Conservation (phyloP, 495 filamentous ascomycete genomes). For the Trichocladium antarcticum region DNA sequence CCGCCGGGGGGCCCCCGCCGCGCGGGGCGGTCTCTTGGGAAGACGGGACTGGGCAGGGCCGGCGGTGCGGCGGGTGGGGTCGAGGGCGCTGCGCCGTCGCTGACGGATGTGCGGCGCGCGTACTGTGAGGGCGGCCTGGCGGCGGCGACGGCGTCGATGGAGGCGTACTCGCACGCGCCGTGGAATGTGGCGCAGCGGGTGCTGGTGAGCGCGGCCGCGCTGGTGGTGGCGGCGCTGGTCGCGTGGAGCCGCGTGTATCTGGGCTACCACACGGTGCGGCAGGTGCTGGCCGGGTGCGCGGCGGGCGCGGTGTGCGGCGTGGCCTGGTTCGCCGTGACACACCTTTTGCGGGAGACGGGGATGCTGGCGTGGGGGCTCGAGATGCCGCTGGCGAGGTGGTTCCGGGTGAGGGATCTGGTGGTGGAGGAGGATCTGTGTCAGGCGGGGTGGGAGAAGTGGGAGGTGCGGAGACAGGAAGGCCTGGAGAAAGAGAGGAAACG, state of each 20-base stretch:
- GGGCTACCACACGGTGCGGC: conserved; percentile 80
- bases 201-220: conserved; percentile 44
- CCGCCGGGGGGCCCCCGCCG: background rate
- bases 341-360: conserved; percentile 46
- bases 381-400: conserved; percentile 47
- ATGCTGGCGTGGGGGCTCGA: conserved; percentile 63
- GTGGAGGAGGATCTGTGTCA: conserved; percentile 83
- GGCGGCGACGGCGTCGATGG: conserved; percentile 15
- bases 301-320: conserved; percentile 64
- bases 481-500: background rate
- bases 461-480: conserved; percentile 25
- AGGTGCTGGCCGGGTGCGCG: conserved; percentile 68
- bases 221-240: conserved; percentile 55
- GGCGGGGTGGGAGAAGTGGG: conserved; percentile 90
- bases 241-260: conserved; percentile 78
- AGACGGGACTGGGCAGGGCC: background rate
- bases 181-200: conserved; percentile 48
- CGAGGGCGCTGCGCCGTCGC: background rate
- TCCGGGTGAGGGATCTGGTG: conserved; percentile 71
- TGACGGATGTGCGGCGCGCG: background rate
- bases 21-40: too few species aligned
- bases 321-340: conserved; percentile 67
- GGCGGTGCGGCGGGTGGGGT: background rate
- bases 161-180: conserved; percentile 34
- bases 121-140: conserved; percentile 13